Percentiles rank a stretch among this genome's conserved stretches.
These are phyloP conservation scores for Hura crepitans DNA, from an alignment of 441 rosid species.

Conservation along the genomic window DNA sequence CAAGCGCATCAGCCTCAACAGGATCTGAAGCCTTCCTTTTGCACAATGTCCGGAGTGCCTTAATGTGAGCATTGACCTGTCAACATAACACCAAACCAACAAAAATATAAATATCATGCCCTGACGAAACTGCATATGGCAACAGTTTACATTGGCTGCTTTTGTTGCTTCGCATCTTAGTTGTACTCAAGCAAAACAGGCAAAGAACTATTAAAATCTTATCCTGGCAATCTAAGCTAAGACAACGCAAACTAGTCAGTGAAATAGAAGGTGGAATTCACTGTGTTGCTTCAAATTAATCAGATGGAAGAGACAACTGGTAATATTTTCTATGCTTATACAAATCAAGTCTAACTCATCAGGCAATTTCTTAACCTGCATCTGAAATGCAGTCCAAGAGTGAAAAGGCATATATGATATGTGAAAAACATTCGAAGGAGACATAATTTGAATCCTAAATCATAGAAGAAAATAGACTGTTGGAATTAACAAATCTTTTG, in stretches of 20 bases:
- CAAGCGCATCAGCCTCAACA: constrained; percentile 63
- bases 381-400: neutral
- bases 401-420: neutral
- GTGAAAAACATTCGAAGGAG: neutral
- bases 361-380: neutral
- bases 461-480: neutral
- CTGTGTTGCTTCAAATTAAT: neutral
- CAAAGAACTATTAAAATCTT: neutral
- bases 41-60: constrained; percentile 84
- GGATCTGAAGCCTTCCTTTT: constrained; percentile 56
- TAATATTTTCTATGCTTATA: neutral
- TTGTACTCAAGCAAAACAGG: neutral
- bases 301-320: neutral
- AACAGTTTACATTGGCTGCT: neutral
- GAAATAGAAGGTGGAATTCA: neutral
- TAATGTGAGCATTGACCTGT: constrained; percentile 91
- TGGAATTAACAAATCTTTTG: neutral
- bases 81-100: constrained; percentile 27
- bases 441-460: constrained; percentile 3
- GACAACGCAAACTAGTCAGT: neutral
- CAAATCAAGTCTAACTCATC: neutral
- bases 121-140: neutral
- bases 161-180: neutral
- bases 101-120: constrained; percentile 3
- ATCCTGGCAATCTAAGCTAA: neutral